Evolutionary conservation across 257 asterid genomes (phyloP), one percentile per base, ranked within the genome.

Genomic region (Jasminum sambac): DNA sequence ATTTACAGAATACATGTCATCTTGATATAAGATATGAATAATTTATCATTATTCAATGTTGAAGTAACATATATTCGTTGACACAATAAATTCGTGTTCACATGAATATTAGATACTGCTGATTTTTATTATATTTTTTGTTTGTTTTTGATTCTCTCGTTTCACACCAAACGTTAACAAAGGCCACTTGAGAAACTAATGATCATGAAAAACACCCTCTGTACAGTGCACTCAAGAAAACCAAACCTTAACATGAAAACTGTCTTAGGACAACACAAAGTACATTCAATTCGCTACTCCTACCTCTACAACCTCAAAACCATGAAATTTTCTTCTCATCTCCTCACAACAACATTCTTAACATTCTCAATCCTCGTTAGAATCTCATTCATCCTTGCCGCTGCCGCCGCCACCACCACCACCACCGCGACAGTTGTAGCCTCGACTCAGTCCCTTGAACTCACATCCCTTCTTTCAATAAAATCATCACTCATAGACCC

Each of bases 221-320:
- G 77, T 83, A 68, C 65, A 71, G 72, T 70, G 87, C 96, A 91
- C 95, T 85, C 96, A 83, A 24, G 77, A 87, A 91, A 89, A 91
- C 93, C 86, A 73, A 70, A 78, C 23, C 70, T 72, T 72, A 77
- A 86, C 78, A 75, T 80, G 89, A 80, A 86, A 79, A 63, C 77
- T 63, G 81, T 76, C 81, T 77, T 55, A 30, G 61, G 79, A 77
- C 74, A 36, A 21, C 62, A 72, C 74, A 42, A 67, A 78, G 76
- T 82, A 66, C 81, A 74, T 2, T 78, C 26, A 64, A 68, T 62
- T 38, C 40, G 17, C n/a, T n/a, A n/a, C n/a, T n/a, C n/a, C n/a
- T n/a, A n/a, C n/a, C n/a, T n/a, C 67, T 78, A 43, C 70, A 46
- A 55, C 63, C 68, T 69, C 80, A 26, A 65, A 77, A 72, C 83